Base-by-base conservation (phyloP, 2,329 filamentous ascomycete species). In the Neoscytalidium dimidiatum region DNA sequence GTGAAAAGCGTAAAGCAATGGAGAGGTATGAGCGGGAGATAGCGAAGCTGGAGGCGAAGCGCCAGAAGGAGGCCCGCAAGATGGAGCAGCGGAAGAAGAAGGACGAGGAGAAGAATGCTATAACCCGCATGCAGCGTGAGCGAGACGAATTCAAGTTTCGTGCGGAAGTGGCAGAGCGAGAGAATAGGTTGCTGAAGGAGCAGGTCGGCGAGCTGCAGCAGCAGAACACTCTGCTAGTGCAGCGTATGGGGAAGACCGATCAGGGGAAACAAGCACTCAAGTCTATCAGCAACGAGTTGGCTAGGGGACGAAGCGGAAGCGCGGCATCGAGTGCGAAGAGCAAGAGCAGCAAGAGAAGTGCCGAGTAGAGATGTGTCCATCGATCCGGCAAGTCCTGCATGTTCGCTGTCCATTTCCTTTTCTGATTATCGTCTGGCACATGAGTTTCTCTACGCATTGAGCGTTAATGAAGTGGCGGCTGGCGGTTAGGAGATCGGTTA, bases 31-130 rank as follows among this genome's bases (percentile, higher is more conserved):
- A 74, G 11, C 76, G 74, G 31, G 77, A 81, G 62, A 74, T 88
- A 0, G 84, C 85, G 48, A 91, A 89, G 72, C 86, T 89, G 61
- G 86, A 90, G 69, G 88, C 88, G 52, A 89, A 88, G 69, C 88
- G 89, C 69, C 83, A 84, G 67, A 83, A 83, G 13, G 89, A 92
- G 71, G 79, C 90, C 51, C 79, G 80, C 67, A 90, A 88, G 75
- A 78, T 91, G 2, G 86, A 91, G 68, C 84, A 87, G 68, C 87
- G 87, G 77, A 85, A 86, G 53, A 80, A 82, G 65, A 84, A 83
- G 65, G 90, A 92, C 71, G 81, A 86, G 66, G 78, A 86, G 64
- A 80, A 80, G 67, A 78, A 79, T 41, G 81, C 83, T 64, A 71
- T 86, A 8, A 74, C 77, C 0, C 73, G 78, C 14, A 70, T 84